Evolutionary conservation across 495 filamentous ascomycete genomes (phyloP), one percentile per base, ranked within the genome.

Genomic region (Xylaria bambusicola): DNA sequence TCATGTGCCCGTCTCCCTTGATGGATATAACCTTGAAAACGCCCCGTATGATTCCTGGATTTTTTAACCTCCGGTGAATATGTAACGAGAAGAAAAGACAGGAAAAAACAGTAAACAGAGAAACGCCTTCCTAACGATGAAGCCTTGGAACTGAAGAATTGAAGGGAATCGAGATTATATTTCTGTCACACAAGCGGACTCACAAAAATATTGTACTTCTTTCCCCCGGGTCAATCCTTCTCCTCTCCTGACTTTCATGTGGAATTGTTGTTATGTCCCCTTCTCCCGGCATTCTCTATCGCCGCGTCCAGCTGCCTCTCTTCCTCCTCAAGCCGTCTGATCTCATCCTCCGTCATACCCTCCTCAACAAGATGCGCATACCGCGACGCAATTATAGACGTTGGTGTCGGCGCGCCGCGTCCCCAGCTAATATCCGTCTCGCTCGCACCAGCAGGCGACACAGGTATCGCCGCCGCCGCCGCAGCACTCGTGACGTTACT

Each of bases 291-390:
- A 13, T 72, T 65, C 61, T 77, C 73, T 61, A 81, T 81, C n/a
- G 73, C 77, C 21, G 69, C 75, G 51, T 81, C 78, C 26, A 81
- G 62, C 52, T 77, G 71, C 44, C 76, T 56, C 66, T 81, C 78
- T 54, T 81, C 78, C 52, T 80, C 78, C 52, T 81, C 78, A 26
- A 81, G 41, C 65, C 75, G 51, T 29, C 71, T 62, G 21, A 81
- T 76, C 59, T 81, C 73, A 2, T 75, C 77, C 24, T 71, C 73
- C 48, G 78, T 80, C 78, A 81, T 81, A 53, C 75, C 78, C 38
- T 80, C 77, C 60, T 81, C 78, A 24, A 81, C 72, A 41, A 81
- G 56, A 38, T 81, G 77, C 26, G 76, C 75, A 48, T 77, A 79
- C 8, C 64, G 70, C 51, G 69, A 60, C 20, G 48, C 51, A 26